Base-by-base conservation (phyloP, 768 basidiomycete genomes). In the Boletus edulis region DNA sequence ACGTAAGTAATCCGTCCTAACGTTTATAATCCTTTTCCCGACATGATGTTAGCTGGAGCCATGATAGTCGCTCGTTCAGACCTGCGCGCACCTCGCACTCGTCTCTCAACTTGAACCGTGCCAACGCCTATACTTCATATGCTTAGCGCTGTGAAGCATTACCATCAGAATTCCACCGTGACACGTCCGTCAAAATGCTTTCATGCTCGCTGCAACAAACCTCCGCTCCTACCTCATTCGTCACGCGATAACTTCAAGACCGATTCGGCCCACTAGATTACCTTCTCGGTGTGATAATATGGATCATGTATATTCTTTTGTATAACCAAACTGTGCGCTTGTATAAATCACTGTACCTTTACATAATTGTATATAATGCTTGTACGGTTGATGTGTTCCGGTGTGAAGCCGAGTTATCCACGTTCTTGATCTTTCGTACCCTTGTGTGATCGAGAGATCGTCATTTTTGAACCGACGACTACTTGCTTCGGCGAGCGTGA, bases 281-380 rank as follows among this genome's bases (percentile, higher is more conserved):
- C 56, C 43, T 56, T 57, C 54, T 54, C 34, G 12, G 42, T 67
- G 55, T 64, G 53, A 62, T 67, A 58, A 67, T 67, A 62, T 63
- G 62, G 24, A 62, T 62, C 57, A 62, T 67, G 66, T 67, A 69
- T 58, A 69, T 69, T 67, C 66, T 64, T 62, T 69, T 67, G 62
- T 62, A 64, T 67, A 69, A 54, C 13, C 39, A 31, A 42, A 54
- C 58, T 54, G 20, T 46, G 40, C 59, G 47, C 56, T 56, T 69
- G 67, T 67, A 60, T 60, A 60, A 61, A 63, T 17, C 51, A 7
- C 17, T 62, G 61, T 53, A 40, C 53, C 22, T 47, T 29, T 54
- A n/a, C n/a, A n/a, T n/a, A 57, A 66, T 58, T 59, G 57, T 64
- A 58, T 58, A 54, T 62, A 63, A 58, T 66, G 58, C 61, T 61